A percentile compares a stretch with the other conserved stretches of the same genome.
These are phyloP conservation scores for Barbatosphaeria neglecta DNA, from an alignment of 495 filamentous ascomycete genomes.

Conservation along the genomic window DNA sequence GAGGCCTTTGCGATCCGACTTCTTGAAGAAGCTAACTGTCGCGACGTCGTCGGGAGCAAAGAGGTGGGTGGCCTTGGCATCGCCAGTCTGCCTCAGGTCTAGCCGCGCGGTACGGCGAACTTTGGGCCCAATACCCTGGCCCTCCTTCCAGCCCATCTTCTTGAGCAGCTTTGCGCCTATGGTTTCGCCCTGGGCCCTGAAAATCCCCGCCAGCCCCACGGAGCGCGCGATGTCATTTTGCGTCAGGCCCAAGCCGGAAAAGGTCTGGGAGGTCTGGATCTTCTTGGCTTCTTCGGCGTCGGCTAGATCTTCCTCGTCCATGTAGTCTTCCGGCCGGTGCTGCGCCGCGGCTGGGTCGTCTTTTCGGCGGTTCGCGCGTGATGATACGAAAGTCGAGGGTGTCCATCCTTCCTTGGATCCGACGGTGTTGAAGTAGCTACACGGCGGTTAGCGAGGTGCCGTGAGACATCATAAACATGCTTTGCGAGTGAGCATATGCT, in stretches of 20 bases:
- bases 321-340: slow-evolving; percentile 80
- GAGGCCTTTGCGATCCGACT: slow-evolving; percentile 70
- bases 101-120: slow-evolving; percentile 65
- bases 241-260: slow-evolving; percentile 66
- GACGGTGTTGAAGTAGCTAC: slow-evolving; percentile 92
- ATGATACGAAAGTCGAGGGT: slow-evolving; percentile 83
- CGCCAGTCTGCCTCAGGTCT: slow-evolving; percentile 37
- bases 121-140: slow-evolving; percentile 85
- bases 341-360: slow-evolving; percentile 41
- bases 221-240: slow-evolving; percentile 42
- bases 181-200: slow-evolving; percentile 66
- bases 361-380: slow-evolving; percentile 65
- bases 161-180: slow-evolving; percentile 81
- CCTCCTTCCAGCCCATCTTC: slow-evolving; percentile 93
- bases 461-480: neutral
- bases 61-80: slow-evolving; percentile 47
- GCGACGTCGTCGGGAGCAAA: slow-evolving; percentile 82
- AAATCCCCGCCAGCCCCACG: slow-evolving; percentile 57
- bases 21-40: slow-evolving; percentile 65
- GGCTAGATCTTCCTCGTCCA: slow-evolving; percentile 94
- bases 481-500: slow-evolving; percentile 10
- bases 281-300: slow-evolving; percentile 68
- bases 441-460: slow-evolving; percentile 4
- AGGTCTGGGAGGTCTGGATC: slow-evolving; percentile 59
- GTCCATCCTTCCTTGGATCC: slow-evolving; percentile 98